These are phyloP conservation scores for Periconia macrospinosa DNA, from an alignment of 2,329 filamentous ascomycete species.

Conservation along the genomic window DNA sequence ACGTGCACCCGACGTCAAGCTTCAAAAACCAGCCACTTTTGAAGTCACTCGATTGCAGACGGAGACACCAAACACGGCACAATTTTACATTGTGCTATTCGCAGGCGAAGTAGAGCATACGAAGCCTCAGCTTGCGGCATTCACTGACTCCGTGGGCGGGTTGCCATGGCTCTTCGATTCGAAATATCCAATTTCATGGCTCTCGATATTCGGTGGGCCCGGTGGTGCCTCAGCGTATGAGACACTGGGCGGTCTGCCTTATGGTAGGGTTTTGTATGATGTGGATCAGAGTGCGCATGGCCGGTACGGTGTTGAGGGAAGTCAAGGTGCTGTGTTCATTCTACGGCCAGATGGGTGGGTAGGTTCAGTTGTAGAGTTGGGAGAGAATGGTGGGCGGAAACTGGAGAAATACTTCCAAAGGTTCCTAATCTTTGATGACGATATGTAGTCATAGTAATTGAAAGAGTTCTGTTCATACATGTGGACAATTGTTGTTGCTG, in stretches of 20 bases:
- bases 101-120: constrained; percentile 34
- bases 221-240: constrained; percentile 33
- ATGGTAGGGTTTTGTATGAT: constrained; percentile 44
- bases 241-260: constrained; percentile 28
- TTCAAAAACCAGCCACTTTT: constrained; percentile 51
- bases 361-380: constrained; percentile 22
- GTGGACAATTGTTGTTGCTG: too few relatives aligned
- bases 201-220: constrained; percentile 29
- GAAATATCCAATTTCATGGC: constrained; percentile 20
- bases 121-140: constrained; percentile 8
- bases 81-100: constrained; percentile 50
- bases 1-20: constrained; percentile 50
- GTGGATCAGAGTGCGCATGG: constrained; percentile 30
- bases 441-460: neutral
- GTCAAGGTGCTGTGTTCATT: constrained; percentile 30
- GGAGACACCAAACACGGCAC: constrained; percentile 47
- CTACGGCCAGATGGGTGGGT: constrained; percentile 40
- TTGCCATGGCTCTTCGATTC: constrained; percentile 15
- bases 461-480: neutral
- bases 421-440: constrained; percentile 15
- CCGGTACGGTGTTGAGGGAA: constrained; percentile 30
- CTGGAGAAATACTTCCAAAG: constrained; percentile 24
- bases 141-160: constrained; percentile 11
- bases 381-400: constrained; percentile 8
- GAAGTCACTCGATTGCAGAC: constrained; percentile 48